Conservation (phyloP, 345 rosid genomes). For the Euphorbia pulcherrima region DNA sequence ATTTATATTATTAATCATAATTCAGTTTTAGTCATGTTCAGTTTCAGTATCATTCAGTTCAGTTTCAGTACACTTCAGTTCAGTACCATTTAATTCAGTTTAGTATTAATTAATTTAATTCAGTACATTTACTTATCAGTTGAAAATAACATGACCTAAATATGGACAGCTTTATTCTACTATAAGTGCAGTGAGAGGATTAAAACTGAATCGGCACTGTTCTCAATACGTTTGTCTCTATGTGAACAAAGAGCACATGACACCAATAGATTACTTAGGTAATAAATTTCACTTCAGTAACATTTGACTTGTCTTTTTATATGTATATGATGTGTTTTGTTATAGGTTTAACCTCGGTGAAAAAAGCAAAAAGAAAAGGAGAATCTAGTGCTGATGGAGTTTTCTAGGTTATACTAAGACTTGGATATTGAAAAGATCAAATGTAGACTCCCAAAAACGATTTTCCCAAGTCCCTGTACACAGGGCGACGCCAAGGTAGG, state of each 20-base stretch:
- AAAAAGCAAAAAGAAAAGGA: neutral
- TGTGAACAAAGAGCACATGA: slow-evolving; percentile 5
- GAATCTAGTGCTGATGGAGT: neutral
- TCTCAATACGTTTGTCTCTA: slow-evolving; percentile 10
- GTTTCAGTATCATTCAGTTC: too few relatives aligned
- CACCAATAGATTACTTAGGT: neutral
- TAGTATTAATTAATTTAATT: too few relatives aligned
- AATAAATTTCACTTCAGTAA: neutral
- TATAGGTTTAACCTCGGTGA: neutral
- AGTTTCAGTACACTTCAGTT: too few relatives aligned
- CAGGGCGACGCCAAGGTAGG: too few relatives aligned
- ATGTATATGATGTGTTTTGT: too few relatives aligned
- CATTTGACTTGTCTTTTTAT: neutral
- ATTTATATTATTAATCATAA: too few relatives aligned
- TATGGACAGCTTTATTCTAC: too few relatives aligned
- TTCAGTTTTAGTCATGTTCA: too few relatives aligned
- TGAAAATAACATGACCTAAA: too few relatives aligned
- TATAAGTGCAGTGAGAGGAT: neutral
- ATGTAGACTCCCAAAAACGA: slow-evolving; percentile 9
- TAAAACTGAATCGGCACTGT: slow-evolving; percentile 3
- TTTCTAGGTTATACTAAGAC: neutral
- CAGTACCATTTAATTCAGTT: too few relatives aligned
- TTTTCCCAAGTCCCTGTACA: neutral
- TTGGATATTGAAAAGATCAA: neutral
- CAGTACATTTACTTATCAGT: too few relatives aligned